Conservation (phyloP, 768 basidiomycete species). For the Neoboletus magnificus region DNA sequence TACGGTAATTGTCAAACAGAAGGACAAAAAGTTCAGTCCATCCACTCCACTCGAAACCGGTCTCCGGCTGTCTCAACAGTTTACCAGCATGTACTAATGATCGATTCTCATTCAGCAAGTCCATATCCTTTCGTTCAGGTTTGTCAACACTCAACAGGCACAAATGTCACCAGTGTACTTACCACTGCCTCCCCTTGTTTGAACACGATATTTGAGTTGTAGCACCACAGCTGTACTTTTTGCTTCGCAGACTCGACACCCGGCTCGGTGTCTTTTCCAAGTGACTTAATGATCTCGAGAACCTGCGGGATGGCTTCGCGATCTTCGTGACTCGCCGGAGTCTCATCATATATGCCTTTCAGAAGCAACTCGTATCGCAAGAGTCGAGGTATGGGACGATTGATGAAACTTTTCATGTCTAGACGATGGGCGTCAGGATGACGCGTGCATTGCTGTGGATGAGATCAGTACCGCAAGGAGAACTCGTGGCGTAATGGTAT, state of each 20-base stretch:
- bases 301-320: conserved; percentile 78
- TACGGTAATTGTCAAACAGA: conserved; percentile 93
- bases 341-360: conserved; percentile 74
- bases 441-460: conserved; percentile 44
- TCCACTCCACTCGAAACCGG: conserved; percentile 82
- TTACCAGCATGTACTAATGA: conserved; percentile 82
- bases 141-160: not conserved
- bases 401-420: conserved; percentile 92
- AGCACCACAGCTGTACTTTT: conserved; percentile 88
- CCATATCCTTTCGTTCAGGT: conserved; percentile 65
- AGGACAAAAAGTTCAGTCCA: conserved; percentile 90
- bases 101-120: conserved; percentile 78
- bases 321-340: conserved; percentile 76
- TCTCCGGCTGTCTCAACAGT: conserved; percentile 82
- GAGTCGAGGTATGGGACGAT: conserved; percentile 86
- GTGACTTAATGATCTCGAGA: conserved; percentile 79
- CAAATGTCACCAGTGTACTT: conserved; percentile 13
- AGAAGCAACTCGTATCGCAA: conserved; percentile 86
- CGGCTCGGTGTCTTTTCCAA: conserved; percentile 85
- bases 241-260: conserved; percentile 82
- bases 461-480: conserved; percentile 5
- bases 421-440: conserved; percentile 77
- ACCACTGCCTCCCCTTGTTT: conserved; percentile 73
- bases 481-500: not conserved
- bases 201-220: conserved; percentile 74